A percentile compares a stretch with the other conserved stretches of the same genome.
Conservation (phyloP, 164 flowering plant genomes). For the Vitis cinerea region DNA sequence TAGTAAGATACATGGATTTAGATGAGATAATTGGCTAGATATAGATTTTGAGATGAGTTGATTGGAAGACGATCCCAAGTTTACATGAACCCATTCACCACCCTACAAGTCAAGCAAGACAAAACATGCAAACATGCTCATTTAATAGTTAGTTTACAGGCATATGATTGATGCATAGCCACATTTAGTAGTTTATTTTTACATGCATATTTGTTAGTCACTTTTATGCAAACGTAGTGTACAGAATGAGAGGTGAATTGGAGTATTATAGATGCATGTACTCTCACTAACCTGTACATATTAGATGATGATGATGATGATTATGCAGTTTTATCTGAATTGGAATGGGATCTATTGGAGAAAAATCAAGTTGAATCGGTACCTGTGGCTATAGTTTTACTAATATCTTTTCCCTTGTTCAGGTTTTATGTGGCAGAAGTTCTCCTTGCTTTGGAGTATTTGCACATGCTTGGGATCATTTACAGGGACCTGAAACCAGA, state of each 20-base stretch:
- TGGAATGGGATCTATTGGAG: neutral
- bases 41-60: neutral
- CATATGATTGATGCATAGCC: neutral
- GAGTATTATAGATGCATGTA: too few relatives aligned
- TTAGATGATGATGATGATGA: neutral
- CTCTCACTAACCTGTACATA: too few relatives aligned
- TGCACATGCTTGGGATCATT: constrained; percentile 95
- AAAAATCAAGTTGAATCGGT: neutral
- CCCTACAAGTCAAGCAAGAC: neutral
- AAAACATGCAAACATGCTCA: neutral
- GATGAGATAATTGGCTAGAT: neutral
- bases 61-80: neutral
- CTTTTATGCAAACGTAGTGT: neutral
- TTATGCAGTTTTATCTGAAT: neutral
- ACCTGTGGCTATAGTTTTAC: neutral
- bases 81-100: neutral
- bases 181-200: too few relatives aligned
- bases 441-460: constrained; percentile 89
- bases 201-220: neutral
- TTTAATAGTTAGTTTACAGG: neutral
- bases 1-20: too few relatives aligned
- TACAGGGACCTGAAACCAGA: constrained; percentile 96
- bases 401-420: constrained; percentile 11
- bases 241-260: neutral
- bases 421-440: constrained; percentile 96